Base-by-base conservation (phyloP, 371 early-diverging fungal species). In the Apophysomyces ossiformis region DNA sequence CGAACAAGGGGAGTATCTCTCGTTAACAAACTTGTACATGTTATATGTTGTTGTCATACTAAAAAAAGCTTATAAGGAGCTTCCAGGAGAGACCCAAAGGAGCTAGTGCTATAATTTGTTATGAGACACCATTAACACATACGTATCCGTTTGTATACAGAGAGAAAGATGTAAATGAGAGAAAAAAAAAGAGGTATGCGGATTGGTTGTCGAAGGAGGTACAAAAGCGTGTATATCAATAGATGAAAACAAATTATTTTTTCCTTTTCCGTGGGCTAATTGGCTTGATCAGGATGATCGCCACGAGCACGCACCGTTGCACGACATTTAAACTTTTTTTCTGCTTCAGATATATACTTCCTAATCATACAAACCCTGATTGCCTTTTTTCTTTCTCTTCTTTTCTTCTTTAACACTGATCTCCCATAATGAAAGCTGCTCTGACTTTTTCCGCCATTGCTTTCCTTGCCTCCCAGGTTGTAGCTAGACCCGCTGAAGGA, bases 391-490 rank as follows among this genome's bases (percentile, higher is more conserved):
- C 11, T 18, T 5, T 39, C 37, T 18, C 37, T 9, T 37, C 26
- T 36, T 36, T 36, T 18, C 37, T 32, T 39, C 39, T 58, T 37
- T n/a, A 35, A 59, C n/a, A 59, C 16, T 38, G n/a, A 15, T 36
- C 16, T 15, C 32, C 43, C 46, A 21, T 21, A 9, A 50, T 50
- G 54, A 50, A 21, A 21, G 21, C 21, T 21, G 21, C 54, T 21
- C 8, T 21, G 8, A 50, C 21, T 21, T 21, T 50, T 5, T 50
- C 54, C 7, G 63, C 63, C 63, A 54, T 66, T 11, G 62, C 67
- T 26, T 39, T 37, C 16, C 16, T 50, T 47, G 63, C 64, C 65
- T 57, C 61, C 32, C 64, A 63, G 12, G n/a, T 54, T 26, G 63
- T 59, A 57, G 26, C 36, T 64, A 2, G 50, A 36, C 60, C 32